Evolutionary conservation across 257 asterid genomes (phyloP).

Genomic region (Solanum gracilifrons): DNA sequence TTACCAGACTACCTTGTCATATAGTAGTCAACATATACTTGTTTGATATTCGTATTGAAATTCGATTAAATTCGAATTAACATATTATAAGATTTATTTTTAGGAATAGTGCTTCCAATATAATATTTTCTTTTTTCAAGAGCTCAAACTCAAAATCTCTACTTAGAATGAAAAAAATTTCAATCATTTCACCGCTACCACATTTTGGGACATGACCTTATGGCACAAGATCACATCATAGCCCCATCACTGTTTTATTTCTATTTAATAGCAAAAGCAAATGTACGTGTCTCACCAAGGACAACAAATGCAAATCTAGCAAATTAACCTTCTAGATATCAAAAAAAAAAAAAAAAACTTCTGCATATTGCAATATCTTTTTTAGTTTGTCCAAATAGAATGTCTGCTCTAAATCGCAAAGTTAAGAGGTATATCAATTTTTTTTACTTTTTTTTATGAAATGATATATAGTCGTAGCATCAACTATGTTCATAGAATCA

Average conservation of each 20-base stretch:
- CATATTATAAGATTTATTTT: background rate
- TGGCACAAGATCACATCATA: background rate
- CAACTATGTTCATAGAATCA: too few relatives aligned
- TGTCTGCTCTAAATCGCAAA: background rate
- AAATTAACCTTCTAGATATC: background rate
- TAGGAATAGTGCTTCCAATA: accelerated
- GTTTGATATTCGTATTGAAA: too few relatives aligned
- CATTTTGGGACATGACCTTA: background rate
- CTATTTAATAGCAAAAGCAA: background rate
- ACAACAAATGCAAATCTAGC: background rate
- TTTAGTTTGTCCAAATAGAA: background rate
- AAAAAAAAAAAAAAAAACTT: too few relatives aligned
- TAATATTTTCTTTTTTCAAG: background rate
- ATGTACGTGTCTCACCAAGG: background rate
- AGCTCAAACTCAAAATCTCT: background rate
- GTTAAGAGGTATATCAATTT: too few relatives aligned
- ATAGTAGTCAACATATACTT: too few relatives aligned
- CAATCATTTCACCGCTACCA: background rate
- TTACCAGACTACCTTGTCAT: background rate
- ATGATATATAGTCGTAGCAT: too few relatives aligned
- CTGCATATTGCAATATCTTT: background rate
- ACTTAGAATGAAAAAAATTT: too few relatives aligned
- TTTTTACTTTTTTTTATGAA: too few relatives aligned
- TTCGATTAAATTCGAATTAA: too few relatives aligned
- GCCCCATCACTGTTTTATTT: background rate